Conservation (phyloP, 73 alveolate genomes). For the Tetrahymena malaccensis region DNA sequence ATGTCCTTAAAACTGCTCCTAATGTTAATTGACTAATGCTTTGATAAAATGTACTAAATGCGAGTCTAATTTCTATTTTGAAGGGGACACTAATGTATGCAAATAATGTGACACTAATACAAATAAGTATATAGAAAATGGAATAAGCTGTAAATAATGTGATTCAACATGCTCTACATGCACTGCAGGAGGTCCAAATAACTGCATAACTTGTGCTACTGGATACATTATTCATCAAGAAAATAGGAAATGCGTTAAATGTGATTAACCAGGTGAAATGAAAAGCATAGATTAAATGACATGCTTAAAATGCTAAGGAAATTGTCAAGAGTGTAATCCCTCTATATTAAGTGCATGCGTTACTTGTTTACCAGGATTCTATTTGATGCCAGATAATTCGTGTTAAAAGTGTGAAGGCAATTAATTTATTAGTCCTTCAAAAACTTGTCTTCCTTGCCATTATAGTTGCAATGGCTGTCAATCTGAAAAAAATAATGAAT, state of each 20-base stretch:
- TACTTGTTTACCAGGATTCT: neutral
- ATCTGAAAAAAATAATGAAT: neutral
- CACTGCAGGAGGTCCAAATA: neutral
- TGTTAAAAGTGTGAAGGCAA: neutral
- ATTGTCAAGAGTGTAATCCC: neutral
- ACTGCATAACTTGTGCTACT: neutral
- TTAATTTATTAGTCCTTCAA: neutral
- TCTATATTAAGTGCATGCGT: neutral
- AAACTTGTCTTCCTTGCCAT: neutral
- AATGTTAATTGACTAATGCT: neutral
- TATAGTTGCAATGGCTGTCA: neutral
- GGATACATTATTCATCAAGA: neutral
- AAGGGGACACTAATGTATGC: neutral
- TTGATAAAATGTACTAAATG: neutral
- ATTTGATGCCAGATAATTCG: neutral
- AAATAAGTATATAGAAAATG: neutral
- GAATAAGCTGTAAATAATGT: neutral
- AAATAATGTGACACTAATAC: neutral
- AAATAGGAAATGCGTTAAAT: neutral
- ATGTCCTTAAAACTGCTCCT: neutral
- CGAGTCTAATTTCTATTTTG: neutral
- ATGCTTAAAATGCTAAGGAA: neutral
- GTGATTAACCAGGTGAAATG: neutral
- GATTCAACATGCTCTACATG: neutral
- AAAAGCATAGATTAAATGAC: neutral